Evolutionary conservation across 495 filamentous ascomycete species (phyloP), one percentile per base, ranked within the genome.

Genomic region (Hyphodiscus hymeniophilus): DNA sequence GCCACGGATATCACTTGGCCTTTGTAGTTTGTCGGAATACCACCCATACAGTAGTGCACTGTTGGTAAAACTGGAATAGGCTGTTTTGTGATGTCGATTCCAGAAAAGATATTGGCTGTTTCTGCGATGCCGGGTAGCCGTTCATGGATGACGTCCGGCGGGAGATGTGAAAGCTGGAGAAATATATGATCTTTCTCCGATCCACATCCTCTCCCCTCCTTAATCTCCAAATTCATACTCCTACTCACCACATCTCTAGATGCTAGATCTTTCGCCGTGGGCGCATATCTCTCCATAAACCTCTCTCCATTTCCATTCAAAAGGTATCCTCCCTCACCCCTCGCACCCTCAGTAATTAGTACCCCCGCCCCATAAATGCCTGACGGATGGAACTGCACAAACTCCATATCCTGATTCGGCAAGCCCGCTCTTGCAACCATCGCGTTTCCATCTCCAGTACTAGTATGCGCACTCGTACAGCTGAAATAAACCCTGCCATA

Each of bases 321-420:
- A 7, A 59, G 39, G 24, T 55, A 59, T 3, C 56, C 56, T 6
- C 56, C 56, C 40, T 59, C 52, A 15, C 56, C 56, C 28, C 56
- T 22, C 13, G 56, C 56, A 7, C 56, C 56, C 38, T 59, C 56
- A 0, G 56, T 59, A 21, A 59, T 59, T 1, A 59, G 18, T 3
- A 55, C 52, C 0, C 56, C 56, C 3, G 56, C 56, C 2, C 56
- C 52, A 38, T 59, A 59, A 17, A 59, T 59, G 6, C 56, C 56
- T 2, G 56, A 55, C 2, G 56, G 56, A 36, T 59, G 56, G 22
- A 59, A 59, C 33, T 59, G 56, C 10, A 59, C 56, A 48, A 59
- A 59, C 24, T 59, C 56, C 56, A 59, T 55, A 48, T 59, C 56
- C 22, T 59, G 56, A 42, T 59, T 59, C 18, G 56, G 52, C 30